Base-by-base conservation (phyloP, 148 eudicot species). In the Fallopia convolvulus region DNA sequence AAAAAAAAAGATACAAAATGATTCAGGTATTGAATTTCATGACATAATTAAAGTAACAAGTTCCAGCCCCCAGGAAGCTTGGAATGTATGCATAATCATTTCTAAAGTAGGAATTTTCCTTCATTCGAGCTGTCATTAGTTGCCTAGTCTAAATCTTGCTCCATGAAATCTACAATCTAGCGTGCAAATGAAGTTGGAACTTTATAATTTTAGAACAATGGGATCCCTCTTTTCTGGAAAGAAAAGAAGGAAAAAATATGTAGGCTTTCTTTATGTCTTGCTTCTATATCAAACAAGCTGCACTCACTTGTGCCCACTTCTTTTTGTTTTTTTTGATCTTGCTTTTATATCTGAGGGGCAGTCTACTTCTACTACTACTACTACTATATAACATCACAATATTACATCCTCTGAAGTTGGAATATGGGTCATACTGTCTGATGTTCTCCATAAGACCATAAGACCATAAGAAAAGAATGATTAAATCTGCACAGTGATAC, bases 31-130 rank as follows among this genome's bases (percentile, higher is more conserved):
- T 61, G 33, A 61, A 61, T 61, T 61, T 61, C 39, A 61, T 61
- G 70, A 26, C 70, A 61, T 61, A 4, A 61, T 30, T 61, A 15
- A 9, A 58, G 65, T 15, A 18, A 52, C 56, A 52, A 52, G 7
- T 52, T 58, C 68, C 68, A 60, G 68, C 68, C 26, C 68, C 68
- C 36, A 30, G 70, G 70, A 23, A 26, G 30, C 61, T 18, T n/a
- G 10, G 20, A 2, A n/a, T 55, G 61, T 21, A 55, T 55, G 61
- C 61, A 55, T 55, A 55, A 55, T 55, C 61, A 55, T 55, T 17
- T 55, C 61, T 55, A 55, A 55, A 55, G 23, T n/a, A 10, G 8
- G 26, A 20, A 55, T 55, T 14, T 14, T 55, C 0, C 61, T 55
- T 55, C 39, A 10, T 61, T 26, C 17, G 39, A 30, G 39, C 30